Evolutionary conservation across 2,329 filamentous ascomycete genomes (phyloP).

Genomic region (Hypoxylon sp.): DNA sequence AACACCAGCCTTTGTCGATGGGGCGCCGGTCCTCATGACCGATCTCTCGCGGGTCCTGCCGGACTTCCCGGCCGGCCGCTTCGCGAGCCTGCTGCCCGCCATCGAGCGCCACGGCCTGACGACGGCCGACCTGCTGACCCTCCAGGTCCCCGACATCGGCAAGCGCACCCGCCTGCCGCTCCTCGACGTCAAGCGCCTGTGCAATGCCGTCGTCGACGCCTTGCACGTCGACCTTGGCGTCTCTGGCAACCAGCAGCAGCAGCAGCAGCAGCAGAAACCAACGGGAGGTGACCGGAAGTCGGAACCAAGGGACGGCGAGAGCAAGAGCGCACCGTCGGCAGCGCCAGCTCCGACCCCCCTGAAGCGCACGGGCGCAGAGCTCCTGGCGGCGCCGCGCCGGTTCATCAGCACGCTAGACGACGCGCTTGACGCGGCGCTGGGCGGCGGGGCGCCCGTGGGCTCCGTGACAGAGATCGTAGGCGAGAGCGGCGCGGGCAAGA

Average conservation of each 20-base stretch:
- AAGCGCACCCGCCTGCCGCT: constrained; percentile 85
- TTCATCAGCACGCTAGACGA: constrained; percentile 83
- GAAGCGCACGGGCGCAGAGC: constrained; percentile 48
- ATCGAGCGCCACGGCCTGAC: constrained; percentile 82
- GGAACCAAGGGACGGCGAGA: neutral
- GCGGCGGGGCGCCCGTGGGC: constrained; percentile 81
- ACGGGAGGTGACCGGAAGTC: neutral
- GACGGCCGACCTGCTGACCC: constrained; percentile 83
- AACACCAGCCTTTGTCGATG: too few species aligned
- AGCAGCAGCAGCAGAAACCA: neutral
- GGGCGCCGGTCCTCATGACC: constrained; percentile 66
- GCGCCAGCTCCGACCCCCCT: too few species aligned
- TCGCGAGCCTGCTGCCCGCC: constrained; percentile 77
- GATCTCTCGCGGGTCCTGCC: constrained; percentile 87
- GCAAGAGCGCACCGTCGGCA: neutral
- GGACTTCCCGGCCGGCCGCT: constrained; percentile 75
- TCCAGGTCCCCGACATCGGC: constrained; percentile 82
- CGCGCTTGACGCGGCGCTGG: constrained; percentile 71
- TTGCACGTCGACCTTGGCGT: constrained; percentile 70
- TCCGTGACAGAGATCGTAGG: constrained; percentile 90
- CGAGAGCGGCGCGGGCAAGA: constrained; percentile 94
- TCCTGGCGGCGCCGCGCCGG: constrained; percentile 53
- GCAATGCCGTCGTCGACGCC: constrained; percentile 69
- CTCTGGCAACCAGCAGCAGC: constrained; percentile 27
- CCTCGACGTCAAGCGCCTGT: constrained; percentile 78